Conservation (phyloP, 441 rosid species). For the Erodium trifolium region DNA sequence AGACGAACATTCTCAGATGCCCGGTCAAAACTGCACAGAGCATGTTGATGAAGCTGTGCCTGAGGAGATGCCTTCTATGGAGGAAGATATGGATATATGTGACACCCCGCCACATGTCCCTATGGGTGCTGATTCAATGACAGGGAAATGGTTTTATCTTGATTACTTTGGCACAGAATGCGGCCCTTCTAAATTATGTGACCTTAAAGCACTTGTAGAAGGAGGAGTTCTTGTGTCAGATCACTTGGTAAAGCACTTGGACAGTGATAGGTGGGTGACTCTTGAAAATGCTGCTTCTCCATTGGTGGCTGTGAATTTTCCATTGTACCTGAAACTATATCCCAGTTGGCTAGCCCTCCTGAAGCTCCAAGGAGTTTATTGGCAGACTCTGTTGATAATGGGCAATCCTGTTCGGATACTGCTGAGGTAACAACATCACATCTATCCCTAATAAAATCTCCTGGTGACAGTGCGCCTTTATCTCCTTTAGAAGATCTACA, state of each 20-base stretch:
- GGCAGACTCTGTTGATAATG: conserved; percentile 49
- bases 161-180: conserved; percentile 76
- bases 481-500: conserved; percentile 44
- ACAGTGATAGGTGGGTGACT: conserved; percentile 87
- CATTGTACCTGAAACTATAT: conserved; percentile 64
- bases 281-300: conserved; percentile 98
- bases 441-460: conserved; percentile 21
- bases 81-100: conserved; percentile 99
- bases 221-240: conserved; percentile 74
- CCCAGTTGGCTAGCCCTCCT: conserved; percentile 80
- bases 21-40: conserved; percentile 34
- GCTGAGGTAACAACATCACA: conserved; percentile 32
- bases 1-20: conserved; percentile 42
- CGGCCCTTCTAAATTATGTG: conserved; percentile 79
- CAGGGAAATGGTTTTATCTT: conserved; percentile 94
- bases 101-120: conserved; percentile 96
- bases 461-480: conserved; percentile 25
- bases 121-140: conserved; percentile 41
- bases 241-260: conserved; percentile 82
- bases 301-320: conserved; percentile 41
- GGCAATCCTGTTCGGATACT: conserved; percentile 29
- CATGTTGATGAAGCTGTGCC: conserved; percentile 42
- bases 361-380: conserved; percentile 93
- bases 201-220: conserved; percentile 72
- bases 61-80: conserved; percentile 88